A percentile compares a stretch with the other conserved stretches of the same genome.
phyloP scores from a whole-genome alignment of 176 grass and related monocot species.

The Sorghum bicolor region DNA sequence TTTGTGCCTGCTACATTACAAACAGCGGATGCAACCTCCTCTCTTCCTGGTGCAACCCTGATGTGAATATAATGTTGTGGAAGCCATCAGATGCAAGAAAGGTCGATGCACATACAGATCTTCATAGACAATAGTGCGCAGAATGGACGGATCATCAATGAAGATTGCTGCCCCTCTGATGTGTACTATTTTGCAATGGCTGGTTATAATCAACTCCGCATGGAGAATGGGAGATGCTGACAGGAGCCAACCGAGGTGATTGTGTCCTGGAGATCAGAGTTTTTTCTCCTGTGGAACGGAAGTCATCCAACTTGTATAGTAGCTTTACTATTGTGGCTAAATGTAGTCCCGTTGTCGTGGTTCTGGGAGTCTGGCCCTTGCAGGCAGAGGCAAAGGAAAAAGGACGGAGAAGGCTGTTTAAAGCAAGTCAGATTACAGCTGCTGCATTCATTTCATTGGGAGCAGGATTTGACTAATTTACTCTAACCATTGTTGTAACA shows the following conservation, averaged over 20 bases:
- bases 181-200: conserved; percentile 13
- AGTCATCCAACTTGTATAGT: too few species aligned
- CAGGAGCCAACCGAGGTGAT: conserved; percentile 2
- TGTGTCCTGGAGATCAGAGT: background rate
- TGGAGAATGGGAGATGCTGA: background rate
- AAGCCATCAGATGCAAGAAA: conserved; percentile 24
- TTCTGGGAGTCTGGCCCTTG: background rate
- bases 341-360: background rate
- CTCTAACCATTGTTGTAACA: conserved; percentile 34
- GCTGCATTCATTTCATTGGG: conserved; percentile 9
- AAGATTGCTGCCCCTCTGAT: conserved; percentile 11
- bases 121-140: background rate
- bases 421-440: background rate
- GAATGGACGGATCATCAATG: background rate
- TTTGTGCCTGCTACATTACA: conserved; percentile 53
- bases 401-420: background rate
- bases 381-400: conserved; percentile 20
- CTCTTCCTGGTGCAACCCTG: conserved; percentile 62
- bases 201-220: conserved; percentile 5
- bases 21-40: conserved; percentile 50
- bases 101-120: background rate
- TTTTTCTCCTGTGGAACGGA: too few species aligned
- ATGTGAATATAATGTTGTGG: conserved; percentile 48
- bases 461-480: conserved; percentile 24
- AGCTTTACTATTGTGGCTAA: conserved; percentile 17